These are phyloP conservation scores for Ogataea henricii DNA, from an alignment of 805 yeast species.

Conservation along the genomic window DNA sequence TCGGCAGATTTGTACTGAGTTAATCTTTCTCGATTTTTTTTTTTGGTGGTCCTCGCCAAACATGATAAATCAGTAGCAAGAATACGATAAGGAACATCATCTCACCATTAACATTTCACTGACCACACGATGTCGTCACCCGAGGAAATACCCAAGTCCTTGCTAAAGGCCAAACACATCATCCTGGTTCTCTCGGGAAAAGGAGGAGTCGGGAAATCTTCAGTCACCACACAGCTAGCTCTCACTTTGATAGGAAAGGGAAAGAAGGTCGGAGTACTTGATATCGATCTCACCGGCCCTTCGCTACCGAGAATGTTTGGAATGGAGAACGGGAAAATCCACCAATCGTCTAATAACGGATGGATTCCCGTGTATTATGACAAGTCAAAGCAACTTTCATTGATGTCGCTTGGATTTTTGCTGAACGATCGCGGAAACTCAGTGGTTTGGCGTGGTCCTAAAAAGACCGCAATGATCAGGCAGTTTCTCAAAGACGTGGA, in stretches of 20 bases:
- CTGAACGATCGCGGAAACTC: conserved; percentile 82
- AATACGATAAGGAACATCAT: conserved; percentile 7
- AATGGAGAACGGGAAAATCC: conserved; percentile 74
- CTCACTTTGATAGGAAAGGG: conserved; percentile 73
- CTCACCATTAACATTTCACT: too few relatives aligned
- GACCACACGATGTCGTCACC: conserved; percentile 15
- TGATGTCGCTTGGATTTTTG: conserved; percentile 89
- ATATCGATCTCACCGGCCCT: conserved; percentile 95
- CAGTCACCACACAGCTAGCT: conserved; percentile 93
- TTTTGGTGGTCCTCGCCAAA: neutral
- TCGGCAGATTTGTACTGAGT: neutral
- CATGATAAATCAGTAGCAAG: neutral
- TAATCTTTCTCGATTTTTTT: neutral
- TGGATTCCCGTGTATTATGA: conserved; percentile 87
- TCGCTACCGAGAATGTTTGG: conserved; percentile 97
- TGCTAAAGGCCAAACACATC: conserved; percentile 65
- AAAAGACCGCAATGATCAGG: conserved; percentile 95
- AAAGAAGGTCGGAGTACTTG: conserved; percentile 87
- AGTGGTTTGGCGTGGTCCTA: conserved; percentile 98
- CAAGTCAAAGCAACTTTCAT: conserved; percentile 47
- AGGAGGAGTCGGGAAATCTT: conserved; percentile 97
- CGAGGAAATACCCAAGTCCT: conserved; percentile 31
- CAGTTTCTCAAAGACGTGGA: conserved; percentile 89
- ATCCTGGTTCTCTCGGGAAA: conserved; percentile 86
- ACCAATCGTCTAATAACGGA: conserved; percentile 81